A percentile compares a stretch with the other conserved stretches of the same genome.
Conservation (phyloP, 2,329 filamentous ascomycete species). For the Triangularia verruculosa region DNA sequence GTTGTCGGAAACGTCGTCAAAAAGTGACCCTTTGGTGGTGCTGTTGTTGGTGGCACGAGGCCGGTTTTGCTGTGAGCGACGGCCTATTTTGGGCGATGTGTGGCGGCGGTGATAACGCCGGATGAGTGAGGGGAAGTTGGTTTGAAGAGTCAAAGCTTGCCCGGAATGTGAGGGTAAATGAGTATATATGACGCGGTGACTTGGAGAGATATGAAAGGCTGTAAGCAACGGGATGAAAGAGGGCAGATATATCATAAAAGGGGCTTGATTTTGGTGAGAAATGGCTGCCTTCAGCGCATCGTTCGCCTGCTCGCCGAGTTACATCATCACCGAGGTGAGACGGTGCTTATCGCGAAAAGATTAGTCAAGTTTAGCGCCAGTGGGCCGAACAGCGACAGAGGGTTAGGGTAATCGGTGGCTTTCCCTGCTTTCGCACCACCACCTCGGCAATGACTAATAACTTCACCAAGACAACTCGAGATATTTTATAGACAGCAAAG, state of each 20-base stretch:
- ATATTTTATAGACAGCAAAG: neutral
- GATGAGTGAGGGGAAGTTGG: neutral
- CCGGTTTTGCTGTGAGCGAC: neutral
- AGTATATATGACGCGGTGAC: neutral
- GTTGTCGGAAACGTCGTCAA: slow-evolving; percentile 12
- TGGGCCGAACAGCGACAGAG: neutral
- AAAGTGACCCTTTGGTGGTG: neutral
- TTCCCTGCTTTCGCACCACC: neutral
- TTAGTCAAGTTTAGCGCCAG: neutral
- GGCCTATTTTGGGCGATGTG: neutral
- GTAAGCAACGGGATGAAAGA: neutral
- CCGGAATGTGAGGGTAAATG: neutral
- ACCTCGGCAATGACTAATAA: neutral
- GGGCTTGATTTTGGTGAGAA: neutral
- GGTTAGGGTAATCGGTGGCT: neutral
- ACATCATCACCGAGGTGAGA: neutral
- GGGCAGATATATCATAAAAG: neutral
- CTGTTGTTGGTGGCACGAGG: neutral
- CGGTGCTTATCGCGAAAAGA: neutral
- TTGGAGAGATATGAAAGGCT: neutral
- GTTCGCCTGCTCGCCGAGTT: neutral
- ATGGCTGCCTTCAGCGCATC: neutral
- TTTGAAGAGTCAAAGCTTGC: neutral
- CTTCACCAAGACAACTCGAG: neutral
- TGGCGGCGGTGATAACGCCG: neutral